A percentile compares a stretch with the other conserved stretches of the same genome.
Conservation (phyloP, 1,284 basidiomycete species). For the Wallemia mellicola region DNA sequence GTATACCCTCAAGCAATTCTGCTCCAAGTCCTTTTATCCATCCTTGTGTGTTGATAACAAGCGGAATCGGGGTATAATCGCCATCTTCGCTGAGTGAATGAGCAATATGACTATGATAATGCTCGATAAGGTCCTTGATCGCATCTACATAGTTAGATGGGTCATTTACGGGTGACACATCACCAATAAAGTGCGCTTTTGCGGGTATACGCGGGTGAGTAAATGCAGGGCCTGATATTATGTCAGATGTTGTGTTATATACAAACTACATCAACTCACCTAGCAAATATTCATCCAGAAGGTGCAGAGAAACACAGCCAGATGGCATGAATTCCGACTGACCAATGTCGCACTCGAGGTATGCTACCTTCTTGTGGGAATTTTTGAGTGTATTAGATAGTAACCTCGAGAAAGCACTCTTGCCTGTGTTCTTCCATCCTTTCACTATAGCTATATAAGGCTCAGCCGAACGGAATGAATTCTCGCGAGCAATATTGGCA, state of each 20-base stretch:
- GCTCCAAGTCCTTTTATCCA: conserved; percentile 85
- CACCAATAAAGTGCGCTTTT: conserved; percentile 55
- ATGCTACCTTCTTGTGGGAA: conserved; percentile 32
- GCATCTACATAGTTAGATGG: conserved; percentile 8
- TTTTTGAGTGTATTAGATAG: conserved; percentile 33
- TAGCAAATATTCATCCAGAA: conserved; percentile 13
- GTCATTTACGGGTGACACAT: conserved; percentile 21
- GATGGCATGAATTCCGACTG: conserved; percentile 79
- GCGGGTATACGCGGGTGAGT: conserved; percentile 42
- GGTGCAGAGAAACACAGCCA: conserved; percentile 49
- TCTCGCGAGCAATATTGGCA: conserved; percentile 12
- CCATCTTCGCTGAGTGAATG: conserved; percentile 17
- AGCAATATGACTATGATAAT: conserved; percentile 18
- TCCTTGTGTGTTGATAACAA: conserved; percentile 85
- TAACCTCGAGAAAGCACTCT: conserved; percentile 54
- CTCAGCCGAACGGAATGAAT: conserved; percentile 5
- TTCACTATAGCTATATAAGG: conserved; percentile 28
- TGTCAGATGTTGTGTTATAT: neutral
- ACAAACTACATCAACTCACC: neutral
- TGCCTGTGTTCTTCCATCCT: conserved; percentile 61
- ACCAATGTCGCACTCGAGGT: conserved; percentile 69
- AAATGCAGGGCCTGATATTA: conserved; percentile 39
- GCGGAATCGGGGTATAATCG: conserved; percentile 20
- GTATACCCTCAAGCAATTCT: conserved; percentile 26
- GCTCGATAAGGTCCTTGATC: conserved; percentile 7